Evolutionary conservation across 495 filamentous ascomycete species (phyloP).

Genomic region (Penicillium mononematosum): DNA sequence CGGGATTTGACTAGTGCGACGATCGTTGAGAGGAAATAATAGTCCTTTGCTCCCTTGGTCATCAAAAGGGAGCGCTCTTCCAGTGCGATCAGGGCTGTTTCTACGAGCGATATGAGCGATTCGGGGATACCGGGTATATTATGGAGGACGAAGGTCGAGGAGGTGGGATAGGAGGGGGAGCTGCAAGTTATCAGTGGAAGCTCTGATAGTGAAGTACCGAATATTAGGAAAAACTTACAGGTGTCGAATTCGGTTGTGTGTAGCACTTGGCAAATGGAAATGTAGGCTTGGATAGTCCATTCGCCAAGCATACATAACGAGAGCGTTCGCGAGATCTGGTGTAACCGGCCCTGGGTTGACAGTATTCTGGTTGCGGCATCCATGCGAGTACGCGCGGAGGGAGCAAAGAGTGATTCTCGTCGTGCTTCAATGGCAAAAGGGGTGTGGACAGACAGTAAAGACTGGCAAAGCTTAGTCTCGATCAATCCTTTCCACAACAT

Average conservation of each 20-base stretch:
- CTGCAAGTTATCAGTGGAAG: constrained; percentile 8
- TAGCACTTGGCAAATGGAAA: constrained; percentile 40
- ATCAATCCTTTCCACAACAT: constrained; percentile 35
- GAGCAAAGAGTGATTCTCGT: constrained; percentile 38
- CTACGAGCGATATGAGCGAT: constrained; percentile 37
- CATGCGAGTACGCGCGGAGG: constrained; percentile 40
- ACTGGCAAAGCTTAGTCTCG: constrained; percentile 40
- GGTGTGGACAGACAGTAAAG: constrained; percentile 41
- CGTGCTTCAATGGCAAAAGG: constrained; percentile 45
- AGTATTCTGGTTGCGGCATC: constrained; percentile 44
- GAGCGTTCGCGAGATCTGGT: constrained; percentile 36
- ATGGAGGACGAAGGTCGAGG: constrained; percentile 28
- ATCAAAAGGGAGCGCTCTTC: constrained; percentile 37
- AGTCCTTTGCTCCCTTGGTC: constrained; percentile 47
- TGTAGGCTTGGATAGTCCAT: constrained; percentile 42
- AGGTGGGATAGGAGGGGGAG: constrained; percentile 11
- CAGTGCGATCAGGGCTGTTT: constrained; percentile 35
- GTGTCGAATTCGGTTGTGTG: constrained; percentile 22
- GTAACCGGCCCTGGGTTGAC: constrained; percentile 35
- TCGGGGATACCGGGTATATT: constrained; percentile 39
- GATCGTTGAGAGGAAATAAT: constrained; percentile 46
- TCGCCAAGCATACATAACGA: constrained; percentile 42
- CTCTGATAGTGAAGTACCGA: not conserved
- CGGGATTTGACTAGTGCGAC: constrained; percentile 40
- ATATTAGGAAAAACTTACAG: constrained; percentile 4